A percentile compares a stretch with the other conserved stretches of the same genome.
Evolutionary conservation across 345 rosid species (phyloP).

Genomic region (Orychophragmus violaceus): DNA sequence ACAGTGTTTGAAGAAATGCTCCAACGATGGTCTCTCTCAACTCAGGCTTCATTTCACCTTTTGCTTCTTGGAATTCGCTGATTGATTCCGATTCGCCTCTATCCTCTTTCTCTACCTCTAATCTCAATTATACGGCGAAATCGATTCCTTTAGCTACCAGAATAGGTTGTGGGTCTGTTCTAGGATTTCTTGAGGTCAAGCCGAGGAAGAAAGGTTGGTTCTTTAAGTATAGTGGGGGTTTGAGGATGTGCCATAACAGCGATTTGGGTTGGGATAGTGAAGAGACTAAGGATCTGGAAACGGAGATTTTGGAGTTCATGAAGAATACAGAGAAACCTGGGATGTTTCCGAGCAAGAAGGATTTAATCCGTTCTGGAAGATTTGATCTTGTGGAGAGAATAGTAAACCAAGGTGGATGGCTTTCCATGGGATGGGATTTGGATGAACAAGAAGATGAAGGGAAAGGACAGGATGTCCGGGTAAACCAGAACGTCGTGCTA

Average conservation of each 20-base stretch:
- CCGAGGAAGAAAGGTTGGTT: conserved; percentile 31
- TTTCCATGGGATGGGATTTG: conserved; percentile 79
- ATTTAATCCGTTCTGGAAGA: conserved; percentile 60
- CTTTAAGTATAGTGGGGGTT: conserved; percentile 35
- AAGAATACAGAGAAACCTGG: conserved; percentile 44
- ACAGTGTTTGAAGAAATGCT: conserved; percentile 82
- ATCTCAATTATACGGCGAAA: neutral
- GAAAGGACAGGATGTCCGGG: too few relatives aligned
- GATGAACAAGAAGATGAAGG: conserved; percentile 35
- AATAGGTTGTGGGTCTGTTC: conserved; percentile 21
- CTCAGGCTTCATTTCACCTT: conserved; percentile 26
- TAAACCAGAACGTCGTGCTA: neutral
- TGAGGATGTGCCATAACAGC: conserved; percentile 39
- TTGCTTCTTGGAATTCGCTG: conserved; percentile 24
- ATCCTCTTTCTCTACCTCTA: conserved; percentile 8
- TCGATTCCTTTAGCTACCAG: conserved; percentile 18
- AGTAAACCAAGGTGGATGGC: conserved; percentile 71
- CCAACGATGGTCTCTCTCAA: conserved; percentile 64
- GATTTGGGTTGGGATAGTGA: conserved; percentile 37
- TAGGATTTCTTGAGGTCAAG: conserved; percentile 29
- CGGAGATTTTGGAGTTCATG: conserved; percentile 86
- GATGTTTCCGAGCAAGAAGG: conserved; percentile 68
- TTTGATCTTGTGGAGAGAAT: conserved; percentile 70
- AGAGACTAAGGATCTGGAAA: conserved; percentile 57
- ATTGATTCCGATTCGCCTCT: conserved; percentile 24